These are phyloP conservation scores for Baorangia bicolor DNA, from an alignment of 768 basidiomycete species.

Conservation along the genomic window DNA sequence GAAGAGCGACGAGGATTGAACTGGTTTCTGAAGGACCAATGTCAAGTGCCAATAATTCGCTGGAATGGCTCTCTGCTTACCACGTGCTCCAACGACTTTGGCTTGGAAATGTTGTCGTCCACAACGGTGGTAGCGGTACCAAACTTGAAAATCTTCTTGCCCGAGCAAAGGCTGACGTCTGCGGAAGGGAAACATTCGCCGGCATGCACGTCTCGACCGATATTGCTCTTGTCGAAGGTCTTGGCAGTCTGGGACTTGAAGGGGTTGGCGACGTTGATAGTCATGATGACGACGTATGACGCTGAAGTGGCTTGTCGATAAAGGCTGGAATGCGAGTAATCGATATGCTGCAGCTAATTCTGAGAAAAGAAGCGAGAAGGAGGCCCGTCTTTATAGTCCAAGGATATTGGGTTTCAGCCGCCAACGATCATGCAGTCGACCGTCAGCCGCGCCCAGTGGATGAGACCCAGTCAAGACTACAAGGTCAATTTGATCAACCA, in stretches of 20 bases:
- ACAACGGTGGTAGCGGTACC: background rate
- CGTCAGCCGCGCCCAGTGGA: conserved; percentile 10
- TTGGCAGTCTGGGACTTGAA: conserved; percentile 14
- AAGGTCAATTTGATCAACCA: background rate
- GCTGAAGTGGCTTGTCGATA: conserved; percentile 2
- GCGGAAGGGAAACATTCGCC: background rate
- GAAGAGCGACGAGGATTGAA: background rate
- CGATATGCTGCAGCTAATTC: conserved; percentile 1
- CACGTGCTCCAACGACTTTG: background rate
- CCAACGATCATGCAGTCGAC: conserved; percentile 2
- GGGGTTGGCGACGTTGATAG: conserved; percentile 5
- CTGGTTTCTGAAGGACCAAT: background rate
- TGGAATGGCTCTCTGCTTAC: background rate
- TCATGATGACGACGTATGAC: conserved; percentile 10
- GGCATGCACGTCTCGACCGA: background rate
- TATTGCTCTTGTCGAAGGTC: conserved; percentile 4
- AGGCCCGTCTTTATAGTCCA: conserved; percentile 10
- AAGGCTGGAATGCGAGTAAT: background rate
- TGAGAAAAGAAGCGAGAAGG: background rate
- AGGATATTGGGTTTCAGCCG: conserved; percentile 4
- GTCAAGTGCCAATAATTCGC: background rate
- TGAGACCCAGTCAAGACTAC: background rate
- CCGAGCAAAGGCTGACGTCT: background rate
- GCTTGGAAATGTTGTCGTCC: background rate
- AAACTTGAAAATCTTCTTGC: conserved; percentile 11